Evolutionary conservation across 345 rosid species (phyloP).

Genomic region (Lumnitzera littorea): DNA sequence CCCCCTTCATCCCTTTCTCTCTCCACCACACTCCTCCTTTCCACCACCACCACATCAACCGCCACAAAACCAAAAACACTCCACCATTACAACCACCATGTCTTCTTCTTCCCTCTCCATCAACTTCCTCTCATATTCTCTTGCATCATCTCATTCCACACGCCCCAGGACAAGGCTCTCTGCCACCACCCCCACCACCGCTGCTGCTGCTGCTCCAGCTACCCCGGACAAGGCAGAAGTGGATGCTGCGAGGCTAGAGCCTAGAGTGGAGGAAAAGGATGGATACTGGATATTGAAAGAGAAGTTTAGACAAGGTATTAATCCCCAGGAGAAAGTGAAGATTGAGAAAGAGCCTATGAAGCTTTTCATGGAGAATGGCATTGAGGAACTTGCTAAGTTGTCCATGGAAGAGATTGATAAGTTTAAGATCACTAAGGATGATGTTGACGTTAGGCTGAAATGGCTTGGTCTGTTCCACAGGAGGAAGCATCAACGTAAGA

Average conservation of each 20-base stretch:
- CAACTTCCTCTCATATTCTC: conserved; percentile 29
- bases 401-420: conserved; percentile 73
- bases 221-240: conserved; percentile 22
- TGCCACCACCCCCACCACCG: conserved; percentile 12
- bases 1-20: conserved; percentile 10
- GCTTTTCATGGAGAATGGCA: conserved; percentile 67
- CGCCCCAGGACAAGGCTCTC: conserved; percentile 37
- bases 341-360: conserved; percentile 82
- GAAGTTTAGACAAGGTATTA: conserved; percentile 74
- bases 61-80: not conserved
- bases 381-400: conserved; percentile 62
- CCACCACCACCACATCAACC: conserved; percentile 3
- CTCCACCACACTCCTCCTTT: not conserved
- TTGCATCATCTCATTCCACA: conserved; percentile 12
- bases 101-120: conserved; percentile 42
- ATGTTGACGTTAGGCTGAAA: conserved; percentile 84
- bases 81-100: conserved; percentile 12
- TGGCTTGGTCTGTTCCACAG: conserved; percentile 98
- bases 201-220: conserved; percentile 15
- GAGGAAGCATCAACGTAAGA: conserved; percentile 81
- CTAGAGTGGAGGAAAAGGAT: conserved; percentile 68
- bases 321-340: conserved; percentile 86
- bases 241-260: conserved; percentile 63
- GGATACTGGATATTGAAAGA: conserved; percentile 81
- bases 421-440: conserved; percentile 54